These are phyloP conservation scores for Seiridium cupressi DNA, from an alignment of 2,329 filamentous ascomycete species.

Conservation along the genomic window DNA sequence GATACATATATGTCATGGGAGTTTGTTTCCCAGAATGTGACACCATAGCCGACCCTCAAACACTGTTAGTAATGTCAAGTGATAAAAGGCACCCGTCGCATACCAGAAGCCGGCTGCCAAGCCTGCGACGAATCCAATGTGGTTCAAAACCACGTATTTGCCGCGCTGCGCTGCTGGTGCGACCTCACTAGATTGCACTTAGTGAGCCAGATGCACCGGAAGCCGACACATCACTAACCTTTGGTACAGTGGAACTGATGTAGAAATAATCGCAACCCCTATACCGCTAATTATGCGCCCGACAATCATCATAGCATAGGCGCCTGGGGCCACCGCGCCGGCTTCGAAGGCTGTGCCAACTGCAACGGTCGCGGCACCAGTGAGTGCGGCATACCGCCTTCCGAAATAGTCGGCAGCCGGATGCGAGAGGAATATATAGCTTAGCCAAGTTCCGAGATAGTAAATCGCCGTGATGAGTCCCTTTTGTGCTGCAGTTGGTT, in stretches of 20 bases:
- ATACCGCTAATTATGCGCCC: conserved; percentile 52
- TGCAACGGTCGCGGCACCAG: conserved; percentile 43
- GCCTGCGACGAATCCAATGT: conserved; percentile 55
- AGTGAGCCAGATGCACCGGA: neutral
- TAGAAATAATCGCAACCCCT: conserved; percentile 54
- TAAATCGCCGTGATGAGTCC: conserved; percentile 56
- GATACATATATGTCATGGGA: conserved; percentile 45
- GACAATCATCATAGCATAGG: conserved; percentile 45
- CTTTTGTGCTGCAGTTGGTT: conserved; percentile 42
- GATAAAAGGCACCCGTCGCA: conserved; percentile 7
- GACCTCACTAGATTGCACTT: conserved; percentile 42
- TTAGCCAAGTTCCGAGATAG: conserved; percentile 54
- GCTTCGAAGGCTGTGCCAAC: conserved; percentile 49
- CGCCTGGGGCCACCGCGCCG: conserved; percentile 35
- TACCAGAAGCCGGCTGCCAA: conserved; percentile 55
- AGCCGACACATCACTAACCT: conserved; percentile 31
- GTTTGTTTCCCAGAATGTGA: conserved; percentile 49
- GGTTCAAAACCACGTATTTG: conserved; percentile 57
- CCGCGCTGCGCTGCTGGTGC: conserved; percentile 52
- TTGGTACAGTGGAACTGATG: conserved; percentile 57
- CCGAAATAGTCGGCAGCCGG: conserved; percentile 49
- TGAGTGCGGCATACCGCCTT: conserved; percentile 47
- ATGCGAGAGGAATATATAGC: conserved; percentile 54
- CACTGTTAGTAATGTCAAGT: conserved; percentile 3
- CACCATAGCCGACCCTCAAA: conserved; percentile 52